Evolutionary conservation across 129 eudicot species (phyloP).

Genomic region (Flaveria bidentis): DNA sequence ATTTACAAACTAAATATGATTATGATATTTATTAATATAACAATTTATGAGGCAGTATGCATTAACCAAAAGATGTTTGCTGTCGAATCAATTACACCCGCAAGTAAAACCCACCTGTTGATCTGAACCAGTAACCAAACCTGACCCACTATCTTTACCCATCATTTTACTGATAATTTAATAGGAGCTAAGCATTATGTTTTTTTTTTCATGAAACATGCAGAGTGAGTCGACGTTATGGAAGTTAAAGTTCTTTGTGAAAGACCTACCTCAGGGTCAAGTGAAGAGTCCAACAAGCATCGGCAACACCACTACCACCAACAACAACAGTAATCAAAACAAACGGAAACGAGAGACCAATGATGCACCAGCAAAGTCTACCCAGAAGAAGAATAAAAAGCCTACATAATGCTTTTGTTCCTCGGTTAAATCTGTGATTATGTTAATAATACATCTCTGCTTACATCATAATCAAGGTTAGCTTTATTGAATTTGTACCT

Average conservation of each 20-base stretch:
- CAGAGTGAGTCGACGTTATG: constrained; percentile 78
- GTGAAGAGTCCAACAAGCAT: constrained; percentile 49
- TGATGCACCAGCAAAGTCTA: constrained; percentile 45
- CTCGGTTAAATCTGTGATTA: constrained; percentile 40
- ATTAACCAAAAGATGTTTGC: background rate
- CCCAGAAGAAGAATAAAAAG: constrained; percentile 62
- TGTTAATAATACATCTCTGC: constrained; percentile 35
- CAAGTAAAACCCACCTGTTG: background rate
- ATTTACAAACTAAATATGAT: too few relatives aligned
- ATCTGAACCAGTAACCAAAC: background rate
- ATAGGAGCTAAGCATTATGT: background rate
- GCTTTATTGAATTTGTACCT: constrained; percentile 1
- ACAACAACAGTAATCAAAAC: constrained; percentile 38
- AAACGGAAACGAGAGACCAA: constrained; percentile 52
- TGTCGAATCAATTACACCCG: background rate
- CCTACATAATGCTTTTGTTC: constrained; percentile 22
- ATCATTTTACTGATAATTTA: too few relatives aligned
- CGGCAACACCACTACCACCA: constrained; percentile 27
- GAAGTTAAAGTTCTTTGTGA: constrained; percentile 80
- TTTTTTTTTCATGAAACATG: background rate
- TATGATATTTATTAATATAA: too few relatives aligned
- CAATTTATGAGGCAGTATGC: too few relatives aligned
- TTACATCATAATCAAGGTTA: constrained; percentile 39
- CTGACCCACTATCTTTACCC: background rate
- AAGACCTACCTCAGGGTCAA: constrained; percentile 51